A percentile compares a stretch with the other conserved stretches of the same genome.
phyloP scores from a whole-genome alignment of 805 yeast species.

The Saturnispora zaruensis region DNA sequence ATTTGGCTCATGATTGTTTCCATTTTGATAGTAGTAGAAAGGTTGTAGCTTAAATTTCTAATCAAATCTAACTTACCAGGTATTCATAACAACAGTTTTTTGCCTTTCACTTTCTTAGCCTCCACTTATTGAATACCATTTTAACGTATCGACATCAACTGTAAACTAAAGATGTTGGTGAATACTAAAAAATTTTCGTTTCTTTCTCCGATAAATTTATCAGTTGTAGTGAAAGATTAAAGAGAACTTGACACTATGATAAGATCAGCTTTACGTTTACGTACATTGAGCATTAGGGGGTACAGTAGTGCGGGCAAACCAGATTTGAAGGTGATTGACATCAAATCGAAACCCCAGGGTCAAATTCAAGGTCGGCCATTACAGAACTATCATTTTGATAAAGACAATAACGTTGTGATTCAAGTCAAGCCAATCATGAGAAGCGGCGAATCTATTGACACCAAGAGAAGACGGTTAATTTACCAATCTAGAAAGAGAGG shows the following conservation, averaged over 20 bases:
- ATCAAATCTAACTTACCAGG: not conserved
- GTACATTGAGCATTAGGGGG: not conserved
- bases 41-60: not conserved
- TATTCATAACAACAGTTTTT: too few relatives aligned
- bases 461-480: constrained; percentile 75
- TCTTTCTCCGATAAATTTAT: not conserved
- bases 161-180: not conserved
- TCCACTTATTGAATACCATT: too few relatives aligned
- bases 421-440: constrained; percentile 76
- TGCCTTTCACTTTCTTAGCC: too few relatives aligned
- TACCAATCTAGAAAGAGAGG: constrained; percentile 95
- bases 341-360: constrained; percentile 13
- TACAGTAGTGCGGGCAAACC: constrained; percentile 5
- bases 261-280: not conserved
- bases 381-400: constrained; percentile 20
- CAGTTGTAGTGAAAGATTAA: not conserved
- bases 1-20: not conserved
- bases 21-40: too few relatives aligned
- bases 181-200: not conserved
- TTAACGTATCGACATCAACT: too few relatives aligned
- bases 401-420: constrained; percentile 41
- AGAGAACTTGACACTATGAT: not conserved
- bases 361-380: constrained; percentile 17
- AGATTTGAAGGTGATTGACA: constrained; percentile 10
- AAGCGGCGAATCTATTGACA: constrained; percentile 59